These are phyloP conservation scores for Brettanomyces nanus DNA, from an alignment of 805 yeast species.

Conservation along the genomic window DNA sequence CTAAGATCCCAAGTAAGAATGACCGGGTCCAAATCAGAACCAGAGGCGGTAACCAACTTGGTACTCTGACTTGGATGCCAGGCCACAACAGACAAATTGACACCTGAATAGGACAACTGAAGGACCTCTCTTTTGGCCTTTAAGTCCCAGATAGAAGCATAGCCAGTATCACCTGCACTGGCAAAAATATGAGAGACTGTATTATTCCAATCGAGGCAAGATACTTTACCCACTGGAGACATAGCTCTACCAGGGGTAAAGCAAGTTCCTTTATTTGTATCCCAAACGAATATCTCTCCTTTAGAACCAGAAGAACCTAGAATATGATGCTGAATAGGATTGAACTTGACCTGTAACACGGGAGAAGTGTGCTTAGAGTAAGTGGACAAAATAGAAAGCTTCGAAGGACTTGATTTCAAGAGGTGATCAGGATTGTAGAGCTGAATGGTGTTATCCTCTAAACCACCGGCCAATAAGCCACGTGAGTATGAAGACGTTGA, in stretches of 20 bases:
- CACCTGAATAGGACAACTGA: conserved; percentile 68
- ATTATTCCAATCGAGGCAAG: conserved; percentile 84
- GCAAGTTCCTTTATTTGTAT: conserved; percentile 52
- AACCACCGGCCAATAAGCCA: conserved; percentile 76
- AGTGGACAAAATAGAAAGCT: conserved; percentile 40
- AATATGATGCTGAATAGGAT: conserved; percentile 60
- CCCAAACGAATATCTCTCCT: conserved; percentile 90
- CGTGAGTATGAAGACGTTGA: conserved; percentile 39
- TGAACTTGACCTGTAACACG: conserved; percentile 69
- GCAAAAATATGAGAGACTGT: conserved; percentile 81
- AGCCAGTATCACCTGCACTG: conserved; percentile 76
- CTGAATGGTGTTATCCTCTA: conserved; percentile 74
- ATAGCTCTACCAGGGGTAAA: conserved; percentile 68
- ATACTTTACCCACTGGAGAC: conserved; percentile 74
- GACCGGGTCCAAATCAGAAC: conserved; percentile 69
- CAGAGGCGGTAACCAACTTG: conserved; percentile 79
- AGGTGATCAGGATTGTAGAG: conserved; percentile 61
- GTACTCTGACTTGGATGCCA: conserved; percentile 95
- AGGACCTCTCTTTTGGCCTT: conserved; percentile 82
- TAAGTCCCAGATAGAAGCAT: conserved; percentile 90
- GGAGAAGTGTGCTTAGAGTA: conserved; percentile 58
- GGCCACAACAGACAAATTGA: conserved; percentile 71
- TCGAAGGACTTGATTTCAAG: conserved; percentile 29
- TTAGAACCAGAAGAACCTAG: conserved; percentile 83
- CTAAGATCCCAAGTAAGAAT: conserved; percentile 91